Percentiles rank a stretch among this genome's conserved stretches.
These are phyloP conservation scores for Meredithiella fracta DNA, from an alignment of 2,329 filamentous ascomycete genomes.

Conservation along the genomic window DNA sequence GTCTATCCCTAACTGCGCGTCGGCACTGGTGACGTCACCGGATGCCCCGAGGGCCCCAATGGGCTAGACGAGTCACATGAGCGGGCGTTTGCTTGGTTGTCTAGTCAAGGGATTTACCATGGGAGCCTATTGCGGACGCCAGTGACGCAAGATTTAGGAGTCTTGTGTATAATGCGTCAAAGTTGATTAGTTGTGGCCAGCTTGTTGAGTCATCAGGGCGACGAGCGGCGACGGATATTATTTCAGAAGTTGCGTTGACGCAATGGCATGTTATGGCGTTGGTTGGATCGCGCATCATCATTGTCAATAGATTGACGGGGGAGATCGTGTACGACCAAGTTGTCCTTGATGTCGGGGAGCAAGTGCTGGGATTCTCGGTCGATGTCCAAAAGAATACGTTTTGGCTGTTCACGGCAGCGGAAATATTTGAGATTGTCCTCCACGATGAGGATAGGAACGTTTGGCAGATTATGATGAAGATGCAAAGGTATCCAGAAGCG, in stretches of 20 bases:
- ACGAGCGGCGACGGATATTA: slow-evolving; percentile 49
- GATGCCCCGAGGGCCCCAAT: slow-evolving; percentile 40
- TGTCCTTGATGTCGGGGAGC: slow-evolving; percentile 65
- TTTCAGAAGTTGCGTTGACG: slow-evolving; percentile 68
- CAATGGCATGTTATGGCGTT: slow-evolving; percentile 86
- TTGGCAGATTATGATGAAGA: slow-evolving; percentile 82
- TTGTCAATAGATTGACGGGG: slow-evolving; percentile 74
- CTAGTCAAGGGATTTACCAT: slow-evolving; percentile 70
- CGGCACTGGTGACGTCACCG: slow-evolving; percentile 59
- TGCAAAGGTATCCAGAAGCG: slow-evolving; percentile 76
- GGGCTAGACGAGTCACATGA: slow-evolving; percentile 31
- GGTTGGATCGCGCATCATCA: slow-evolving; percentile 67
- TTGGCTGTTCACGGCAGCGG: slow-evolving; percentile 82
- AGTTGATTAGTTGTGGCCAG: slow-evolving; percentile 56
- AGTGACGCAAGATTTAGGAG: slow-evolving; percentile 47
- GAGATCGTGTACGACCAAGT: slow-evolving; percentile 74
- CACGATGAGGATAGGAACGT: slow-evolving; percentile 82
- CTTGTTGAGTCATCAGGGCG: slow-evolving; percentile 54
- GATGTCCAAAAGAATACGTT: slow-evolving; percentile 93
- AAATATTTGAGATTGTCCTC: slow-evolving; percentile 87
- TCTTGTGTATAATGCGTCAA: slow-evolving; percentile 63
- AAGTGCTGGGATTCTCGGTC: slow-evolving; percentile 65
- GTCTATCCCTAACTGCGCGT: slow-evolving; percentile 33
- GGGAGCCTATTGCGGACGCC: slow-evolving; percentile 56
- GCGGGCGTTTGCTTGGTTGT: slow-evolving; percentile 78